Evolutionary conservation across 2,329 filamentous ascomycete genomes (phyloP), one percentile per base, ranked within the genome.

Genomic region (Setomelanomma holmii): DNA sequence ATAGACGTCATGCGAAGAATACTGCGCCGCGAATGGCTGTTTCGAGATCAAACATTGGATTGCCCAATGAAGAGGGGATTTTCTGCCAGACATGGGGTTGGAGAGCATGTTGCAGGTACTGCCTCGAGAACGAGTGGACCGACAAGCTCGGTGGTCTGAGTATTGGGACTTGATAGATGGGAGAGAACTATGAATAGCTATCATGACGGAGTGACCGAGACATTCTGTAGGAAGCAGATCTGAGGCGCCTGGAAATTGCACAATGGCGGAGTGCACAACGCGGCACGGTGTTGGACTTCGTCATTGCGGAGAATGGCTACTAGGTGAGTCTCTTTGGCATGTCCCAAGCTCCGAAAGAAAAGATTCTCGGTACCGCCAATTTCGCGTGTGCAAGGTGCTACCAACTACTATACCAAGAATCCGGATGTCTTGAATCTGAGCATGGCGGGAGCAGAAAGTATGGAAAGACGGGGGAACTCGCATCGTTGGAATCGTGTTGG

Each of bases 1-100:
- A 61, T 66, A 61, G 58, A 41, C 40, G 11, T 51, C 40, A 55
- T 49, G 52, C 55, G 55, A 51, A 23, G 8, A 27, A 40, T 42
- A 48, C 58, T 57, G 58, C 52, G 61, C 56, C 59, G 55, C 59
- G 48, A 49, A 51, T 41, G 30, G 47, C 30, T 39, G 54, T 64
- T 64, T 55, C 52, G 44, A 42, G 11, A 30, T 19, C 38, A 46
- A 40, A 40, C 16, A 7, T 19, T 36, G 21, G 19, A 16, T 7
- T 21, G 19, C 7, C 60, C 40, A 65, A 62, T 63, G 8, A 49
- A 14, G 5, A 11, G 0, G 1, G 1, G 4, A 3, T 49, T 65
- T 66, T 63, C 60, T 66, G 63, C 61, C 63, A 53, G 19, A 51
- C 38, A 61, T 52, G 58, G 57, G 43, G 41, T n/a, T n/a, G 41